Evolutionary conservation across 1,284 basidiomycete species (phyloP).

Genomic region (Phellinidium pouzarii): DNA sequence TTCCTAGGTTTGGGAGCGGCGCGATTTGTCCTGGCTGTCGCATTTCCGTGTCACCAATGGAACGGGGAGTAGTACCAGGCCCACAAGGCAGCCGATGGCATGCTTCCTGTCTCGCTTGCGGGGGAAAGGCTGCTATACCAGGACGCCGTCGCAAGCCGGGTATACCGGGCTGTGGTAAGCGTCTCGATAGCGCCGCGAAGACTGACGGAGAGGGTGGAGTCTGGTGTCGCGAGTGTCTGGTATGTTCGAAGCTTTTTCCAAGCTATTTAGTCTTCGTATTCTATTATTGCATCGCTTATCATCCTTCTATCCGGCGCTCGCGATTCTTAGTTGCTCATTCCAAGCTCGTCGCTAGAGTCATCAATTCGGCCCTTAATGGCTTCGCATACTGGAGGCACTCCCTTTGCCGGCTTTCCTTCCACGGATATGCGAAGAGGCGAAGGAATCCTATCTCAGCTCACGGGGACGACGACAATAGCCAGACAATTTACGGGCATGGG

Average conservation of each 20-base stretch:
- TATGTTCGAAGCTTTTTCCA: constrained; percentile 31
- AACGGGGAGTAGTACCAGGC: constrained; percentile 73
- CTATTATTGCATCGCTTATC: constrained; percentile 13
- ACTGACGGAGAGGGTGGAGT: constrained; percentile 59
- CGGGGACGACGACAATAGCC: constrained; percentile 65
- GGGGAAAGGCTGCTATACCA: constrained; percentile 47
- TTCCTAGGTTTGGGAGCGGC: constrained; percentile 62
- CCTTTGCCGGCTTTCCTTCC: constrained; percentile 21
- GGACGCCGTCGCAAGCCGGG: constrained; percentile 40
- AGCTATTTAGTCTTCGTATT: constrained; percentile 13
- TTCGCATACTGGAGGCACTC: constrained; percentile 36
- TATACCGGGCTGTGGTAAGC: constrained; percentile 73
- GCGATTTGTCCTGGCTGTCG: constrained; percentile 64
- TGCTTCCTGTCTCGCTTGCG: constrained; percentile 66
- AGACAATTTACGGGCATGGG: constrained; percentile 66
- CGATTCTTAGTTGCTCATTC: constrained; percentile 49
- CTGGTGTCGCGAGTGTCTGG: constrained; percentile 79
- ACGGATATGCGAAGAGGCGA: constrained; percentile 20
- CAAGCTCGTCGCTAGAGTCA: constrained; percentile 37
- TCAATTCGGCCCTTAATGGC: constrained; percentile 42
- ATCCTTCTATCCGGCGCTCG: constrained; percentile 12
- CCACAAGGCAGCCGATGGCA: constrained; percentile 78
- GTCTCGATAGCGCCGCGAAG: constrained; percentile 76
- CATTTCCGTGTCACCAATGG: constrained; percentile 70
- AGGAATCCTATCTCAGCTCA: constrained; percentile 44